Conservation (phyloP, 2,329 filamentous ascomycete species). For the Polychaeton citri region DNA sequence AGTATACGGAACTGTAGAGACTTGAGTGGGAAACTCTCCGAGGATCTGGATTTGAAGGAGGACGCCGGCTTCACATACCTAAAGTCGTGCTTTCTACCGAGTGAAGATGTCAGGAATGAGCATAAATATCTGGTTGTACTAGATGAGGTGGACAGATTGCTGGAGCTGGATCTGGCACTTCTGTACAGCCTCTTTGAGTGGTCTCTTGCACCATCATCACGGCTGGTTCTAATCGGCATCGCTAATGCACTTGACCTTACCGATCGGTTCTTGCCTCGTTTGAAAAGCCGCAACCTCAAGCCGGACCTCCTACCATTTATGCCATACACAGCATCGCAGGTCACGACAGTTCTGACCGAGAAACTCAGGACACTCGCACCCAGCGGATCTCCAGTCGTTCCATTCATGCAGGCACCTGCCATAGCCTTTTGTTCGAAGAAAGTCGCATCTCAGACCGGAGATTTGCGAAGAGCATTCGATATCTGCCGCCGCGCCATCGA, state of each 20-base stretch:
- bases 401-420: conserved; percentile 85
- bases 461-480: conserved; percentile 89
- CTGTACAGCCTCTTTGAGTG: conserved; percentile 94
- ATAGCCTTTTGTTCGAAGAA: conserved; percentile 92
- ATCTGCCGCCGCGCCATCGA: conserved; percentile 84
- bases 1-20: conserved; percentile 82
- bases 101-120: conserved; percentile 39
- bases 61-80: conserved; percentile 56
- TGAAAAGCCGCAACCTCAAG: conserved; percentile 86
- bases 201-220: conserved; percentile 71
- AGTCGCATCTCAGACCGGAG: conserved; percentile 84
- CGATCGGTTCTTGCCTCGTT: conserved; percentile 80
- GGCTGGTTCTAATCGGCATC: conserved; percentile 76
- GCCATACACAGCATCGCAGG: conserved; percentile 78
- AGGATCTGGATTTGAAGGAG: conserved; percentile 48
- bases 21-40: conserved; percentile 66
- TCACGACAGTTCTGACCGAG: conserved; percentile 72
- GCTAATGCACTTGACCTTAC: conserved; percentile 93
- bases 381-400: conserved; percentile 48
- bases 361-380: conserved; percentile 59
- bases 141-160: conserved; percentile 89
- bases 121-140: conserved; percentile 68
- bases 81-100: conserved; percentile 51
- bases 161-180: conserved; percentile 77
- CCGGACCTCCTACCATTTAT: conserved; percentile 82